Percentiles rank a stretch among this genome's conserved stretches.
Conservation (phyloP, 1,284 basidiomycete species). For the Ustilago lituana region DNA sequence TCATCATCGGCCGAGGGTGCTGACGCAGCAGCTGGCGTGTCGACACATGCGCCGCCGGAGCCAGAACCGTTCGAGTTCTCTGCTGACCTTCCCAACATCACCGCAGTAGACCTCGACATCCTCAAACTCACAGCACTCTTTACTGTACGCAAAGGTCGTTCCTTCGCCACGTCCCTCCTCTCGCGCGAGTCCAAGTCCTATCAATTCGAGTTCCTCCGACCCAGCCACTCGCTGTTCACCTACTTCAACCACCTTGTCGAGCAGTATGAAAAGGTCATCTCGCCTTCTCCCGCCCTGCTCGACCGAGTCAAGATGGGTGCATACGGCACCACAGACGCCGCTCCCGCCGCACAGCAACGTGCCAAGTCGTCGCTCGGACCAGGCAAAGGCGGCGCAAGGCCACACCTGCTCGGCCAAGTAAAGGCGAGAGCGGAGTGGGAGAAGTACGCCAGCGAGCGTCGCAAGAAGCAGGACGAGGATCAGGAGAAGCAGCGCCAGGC, state of each 20-base stretch:
- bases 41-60: constrained; percentile 71
- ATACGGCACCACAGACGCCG: constrained; percentile 33
- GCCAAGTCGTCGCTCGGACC: constrained; percentile 19
- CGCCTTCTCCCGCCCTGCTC: constrained; percentile 80
- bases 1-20: not conserved
- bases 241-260: constrained; percentile 98
- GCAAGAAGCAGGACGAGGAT: constrained; percentile 86
- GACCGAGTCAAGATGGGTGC: constrained; percentile 72
- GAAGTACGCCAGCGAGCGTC: constrained; percentile 80
- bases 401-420: constrained; percentile 81
- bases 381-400: constrained; percentile 68
- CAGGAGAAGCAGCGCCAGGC: constrained; percentile 72
- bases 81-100: constrained; percentile 87
- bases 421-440: constrained; percentile 87
- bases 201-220: constrained; percentile 96
- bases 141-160: constrained; percentile 87
- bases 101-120: constrained; percentile 79
- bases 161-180: constrained; percentile 85
- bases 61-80: constrained; percentile 86
- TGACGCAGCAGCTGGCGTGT: constrained; percentile 4
- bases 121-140: constrained; percentile 86
- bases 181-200: constrained; percentile 91
- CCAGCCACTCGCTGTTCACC: constrained; percentile 91
- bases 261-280: constrained; percentile 90
- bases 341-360: constrained; percentile 15